Evolutionary conservation across 2,329 filamentous ascomycete genomes (phyloP).

Genomic region (Thyridium curvatum): DNA sequence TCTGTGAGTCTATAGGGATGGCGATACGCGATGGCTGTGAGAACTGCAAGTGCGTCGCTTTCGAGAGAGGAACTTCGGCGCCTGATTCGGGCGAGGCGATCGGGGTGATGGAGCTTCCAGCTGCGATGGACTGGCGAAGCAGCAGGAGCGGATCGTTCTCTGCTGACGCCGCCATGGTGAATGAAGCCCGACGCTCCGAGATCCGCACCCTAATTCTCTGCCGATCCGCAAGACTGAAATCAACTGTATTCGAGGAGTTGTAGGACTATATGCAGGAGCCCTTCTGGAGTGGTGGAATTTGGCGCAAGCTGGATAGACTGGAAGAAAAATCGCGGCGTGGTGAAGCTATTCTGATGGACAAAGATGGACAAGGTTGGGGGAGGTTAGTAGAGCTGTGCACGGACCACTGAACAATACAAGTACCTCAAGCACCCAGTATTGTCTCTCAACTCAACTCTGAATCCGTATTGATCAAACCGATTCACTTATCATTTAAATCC

Average conservation of each 20-base stretch:
- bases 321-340: too few relatives aligned
- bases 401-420: too few relatives aligned
- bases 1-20: conserved; percentile 65
- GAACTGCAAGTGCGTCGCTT: conserved; percentile 77
- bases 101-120: conserved; percentile 62
- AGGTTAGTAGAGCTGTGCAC: too few relatives aligned
- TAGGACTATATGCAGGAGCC: background rate
- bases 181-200: background rate
- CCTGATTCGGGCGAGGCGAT: conserved; percentile 63
- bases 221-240: background rate
- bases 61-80: conserved; percentile 59
- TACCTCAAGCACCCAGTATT: too few relatives aligned
- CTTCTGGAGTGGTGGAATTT: background rate
- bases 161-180: conserved; percentile 44
- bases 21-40: conserved; percentile 51
- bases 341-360: conserved; percentile 7
- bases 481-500: too few relatives aligned
- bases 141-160: conserved; percentile 75
- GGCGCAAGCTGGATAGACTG: too few relatives aligned
- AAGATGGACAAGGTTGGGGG: background rate
- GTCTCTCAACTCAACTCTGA: too few relatives aligned
- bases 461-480: too few relatives aligned
- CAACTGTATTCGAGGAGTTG: background rate
- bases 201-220: background rate
- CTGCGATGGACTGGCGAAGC: conserved; percentile 75